Evolutionary conservation across 768 basidiomycete genomes (phyloP).

Genomic region (Trametes maxima): DNA sequence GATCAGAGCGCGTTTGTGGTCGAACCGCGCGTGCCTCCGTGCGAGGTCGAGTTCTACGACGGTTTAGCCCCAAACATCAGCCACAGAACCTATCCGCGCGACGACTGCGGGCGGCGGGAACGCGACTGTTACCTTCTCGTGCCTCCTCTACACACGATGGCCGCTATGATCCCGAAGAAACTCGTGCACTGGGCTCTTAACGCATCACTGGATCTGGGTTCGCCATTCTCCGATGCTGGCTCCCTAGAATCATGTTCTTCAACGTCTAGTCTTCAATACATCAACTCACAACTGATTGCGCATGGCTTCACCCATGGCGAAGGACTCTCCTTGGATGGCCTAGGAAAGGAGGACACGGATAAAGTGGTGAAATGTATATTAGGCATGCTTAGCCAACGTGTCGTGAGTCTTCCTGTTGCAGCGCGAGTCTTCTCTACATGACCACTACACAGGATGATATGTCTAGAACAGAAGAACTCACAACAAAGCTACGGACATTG

Average conservation of each 20-base stretch:
- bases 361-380: constrained; percentile 73
- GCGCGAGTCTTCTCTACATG: not conserved
- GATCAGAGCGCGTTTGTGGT: constrained; percentile 8
- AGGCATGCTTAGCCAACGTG: constrained; percentile 71
- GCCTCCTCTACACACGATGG: not conserved
- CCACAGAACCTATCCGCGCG: no score
- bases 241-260: constrained; percentile 52
- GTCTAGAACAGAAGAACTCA: constrained; percentile 73
- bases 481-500: constrained; percentile 73
- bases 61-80: no score
- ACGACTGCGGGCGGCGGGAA: no score
- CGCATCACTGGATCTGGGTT: constrained; percentile 39
- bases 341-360: constrained; percentile 57
- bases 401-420: constrained; percentile 51
- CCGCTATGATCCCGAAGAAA: constrained; percentile 43
- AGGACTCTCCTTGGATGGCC: constrained; percentile 69
- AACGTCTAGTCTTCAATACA: constrained; percentile 68
- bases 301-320: constrained; percentile 72
- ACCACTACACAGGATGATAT: constrained; percentile 60
- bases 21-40: not conserved
- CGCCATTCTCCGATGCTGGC: constrained; percentile 34
- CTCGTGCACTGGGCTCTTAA: constrained; percentile 56
- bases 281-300: constrained; percentile 80
- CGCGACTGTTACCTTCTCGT: not conserved
- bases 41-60: no score